These are phyloP conservation scores for Vicia villosa DNA, from an alignment of 306 rosid genomes.

Conservation along the genomic window DNA sequence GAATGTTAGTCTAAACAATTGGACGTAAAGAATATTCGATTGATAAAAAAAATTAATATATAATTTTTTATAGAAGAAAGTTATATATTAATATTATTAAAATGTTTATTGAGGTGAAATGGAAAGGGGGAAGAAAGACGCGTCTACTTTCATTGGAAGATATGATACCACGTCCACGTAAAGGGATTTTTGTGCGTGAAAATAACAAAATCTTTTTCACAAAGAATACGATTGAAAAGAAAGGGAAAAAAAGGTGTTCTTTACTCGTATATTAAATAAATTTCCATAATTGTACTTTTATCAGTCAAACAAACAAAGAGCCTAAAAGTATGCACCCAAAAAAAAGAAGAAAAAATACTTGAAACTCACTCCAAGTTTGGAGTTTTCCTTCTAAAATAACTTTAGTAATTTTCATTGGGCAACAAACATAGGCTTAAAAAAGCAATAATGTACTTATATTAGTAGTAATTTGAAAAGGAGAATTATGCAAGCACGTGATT, in stretches of 20 bases:
- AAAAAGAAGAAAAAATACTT: slow-evolving; percentile 30
- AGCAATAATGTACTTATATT: too few relatives aligned
- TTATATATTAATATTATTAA: too few relatives aligned
- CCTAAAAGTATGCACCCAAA: not conserved
- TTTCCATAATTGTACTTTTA: not conserved
- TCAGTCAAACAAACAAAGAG: slow-evolving; percentile 5
- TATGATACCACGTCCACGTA: not conserved
- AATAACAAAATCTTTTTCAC: slow-evolving; percentile 1
- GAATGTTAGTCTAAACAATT: too few relatives aligned
- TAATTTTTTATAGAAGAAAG: too few relatives aligned
- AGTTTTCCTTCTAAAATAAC: too few relatives aligned
- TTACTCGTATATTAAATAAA: slow-evolving; percentile 6
- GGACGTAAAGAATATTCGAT: too few relatives aligned
- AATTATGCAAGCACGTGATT: slow-evolving; percentile 25
- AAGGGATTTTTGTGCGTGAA: not conserved
- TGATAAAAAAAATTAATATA: too few relatives aligned
- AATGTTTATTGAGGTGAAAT: not conserved
- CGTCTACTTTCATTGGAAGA: not conserved
- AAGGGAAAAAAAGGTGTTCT: not conserved
- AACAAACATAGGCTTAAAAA: not conserved
- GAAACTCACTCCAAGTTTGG: slow-evolving; percentile 40
- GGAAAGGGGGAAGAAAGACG: not conserved
- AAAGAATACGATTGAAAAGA: not conserved
- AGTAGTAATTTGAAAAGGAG: too few relatives aligned
- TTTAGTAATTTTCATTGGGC: not conserved